Evolutionary conservation across 805 yeast genomes (phyloP).

Genomic region (Teunomyces gatunensis): DNA sequence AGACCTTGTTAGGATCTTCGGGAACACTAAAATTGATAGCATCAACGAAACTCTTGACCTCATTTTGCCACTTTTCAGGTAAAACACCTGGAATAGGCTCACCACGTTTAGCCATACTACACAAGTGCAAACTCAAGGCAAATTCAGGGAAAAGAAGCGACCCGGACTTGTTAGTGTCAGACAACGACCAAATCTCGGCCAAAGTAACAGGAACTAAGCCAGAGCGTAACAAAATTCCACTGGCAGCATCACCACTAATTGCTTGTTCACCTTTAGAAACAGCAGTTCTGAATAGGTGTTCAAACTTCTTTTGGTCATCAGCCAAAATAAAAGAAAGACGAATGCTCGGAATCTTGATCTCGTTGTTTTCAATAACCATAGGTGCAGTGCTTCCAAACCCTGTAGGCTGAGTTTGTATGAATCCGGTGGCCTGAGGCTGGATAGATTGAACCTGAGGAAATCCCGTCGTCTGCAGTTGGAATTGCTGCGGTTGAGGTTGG

Average conservation of each 20-base stretch:
- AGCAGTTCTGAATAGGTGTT: conserved; percentile 75
- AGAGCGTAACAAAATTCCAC: conserved; percentile 76
- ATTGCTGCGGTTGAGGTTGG: conserved; percentile 14
- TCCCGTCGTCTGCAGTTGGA: conserved; percentile 22
- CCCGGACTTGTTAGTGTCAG: conserved; percentile 89
- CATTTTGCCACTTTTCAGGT: conserved; percentile 73
- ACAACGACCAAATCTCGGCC: conserved; percentile 85
- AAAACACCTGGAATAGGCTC: conserved; percentile 70
- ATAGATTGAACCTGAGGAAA: conserved; percentile 7
- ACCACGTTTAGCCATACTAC: conserved; percentile 74
- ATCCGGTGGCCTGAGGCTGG: conserved; percentile 37
- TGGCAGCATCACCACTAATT: conserved; percentile 69
- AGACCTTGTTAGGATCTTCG: conserved; percentile 45
- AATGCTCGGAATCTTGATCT: conserved; percentile 66
- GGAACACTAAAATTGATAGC: conserved; percentile 79
- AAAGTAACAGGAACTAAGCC: conserved; percentile 70
- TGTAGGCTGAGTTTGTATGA: conserved; percentile 43
- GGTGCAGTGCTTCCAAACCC: conserved; percentile 44
- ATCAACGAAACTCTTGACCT: conserved; percentile 86
- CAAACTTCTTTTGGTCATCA: conserved; percentile 83
- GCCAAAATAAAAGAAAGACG: conserved; percentile 83
- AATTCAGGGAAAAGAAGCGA: conserved; percentile 88
- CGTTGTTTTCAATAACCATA: conserved; percentile 49
- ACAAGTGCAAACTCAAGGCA: conserved; percentile 85
- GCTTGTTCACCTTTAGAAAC: conserved; percentile 70